Base-by-base conservation (phyloP, 2,329 filamentous ascomycete species). In the Diaporthe humulicola region DNA sequence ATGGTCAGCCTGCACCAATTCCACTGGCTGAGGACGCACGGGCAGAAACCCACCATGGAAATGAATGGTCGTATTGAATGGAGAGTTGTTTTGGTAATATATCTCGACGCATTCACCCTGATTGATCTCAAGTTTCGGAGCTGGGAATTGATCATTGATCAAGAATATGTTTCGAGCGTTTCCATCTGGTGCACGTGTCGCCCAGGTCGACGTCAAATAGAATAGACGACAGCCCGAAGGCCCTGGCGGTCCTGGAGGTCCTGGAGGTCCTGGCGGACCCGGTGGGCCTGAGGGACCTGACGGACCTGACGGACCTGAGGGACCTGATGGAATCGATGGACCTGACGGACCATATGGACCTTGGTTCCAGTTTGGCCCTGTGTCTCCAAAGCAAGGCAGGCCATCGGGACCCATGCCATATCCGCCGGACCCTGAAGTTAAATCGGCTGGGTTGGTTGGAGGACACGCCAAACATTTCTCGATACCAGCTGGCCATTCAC, bases 71-170 rank as follows among this genome's bases (percentile, higher is more conserved):
- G 64, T 54, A 22, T 69, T 69, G 48, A 54, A 84, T 0, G 87
- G 86, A 30, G 87, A 84, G 7, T 83, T 76, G 77, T 90, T 90
- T 54, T 83, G 78, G 3, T 90, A 86, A 4, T 80, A 77, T 8
- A 89, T 81, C n/a, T 83, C 78, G 4, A 89, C 84, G 30, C 82
- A 79, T 71, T 91, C 88, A 25, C 88, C 89, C 79, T 90, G 86
- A 58, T 86, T 82, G 12, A 88, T 85, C 64, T 88, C 85, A 12
- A 94, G 85, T 2, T 85, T 82, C 0, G 92, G 92, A 0, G 91
- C 93, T 0, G 92, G 92, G 66, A 89, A 90, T 78, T 90, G 86
- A 15, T 88, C 88, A 76, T 93, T 93, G 78, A 92, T 82, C 56
- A 92, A 83, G 76, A 87, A 78, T 82, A 88, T 86, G 54, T 86